Percentiles rank a stretch among this genome's conserved stretches.
Conservation (phyloP, 208 protist genomes). For the Crithidia acanthocephali region DNA sequence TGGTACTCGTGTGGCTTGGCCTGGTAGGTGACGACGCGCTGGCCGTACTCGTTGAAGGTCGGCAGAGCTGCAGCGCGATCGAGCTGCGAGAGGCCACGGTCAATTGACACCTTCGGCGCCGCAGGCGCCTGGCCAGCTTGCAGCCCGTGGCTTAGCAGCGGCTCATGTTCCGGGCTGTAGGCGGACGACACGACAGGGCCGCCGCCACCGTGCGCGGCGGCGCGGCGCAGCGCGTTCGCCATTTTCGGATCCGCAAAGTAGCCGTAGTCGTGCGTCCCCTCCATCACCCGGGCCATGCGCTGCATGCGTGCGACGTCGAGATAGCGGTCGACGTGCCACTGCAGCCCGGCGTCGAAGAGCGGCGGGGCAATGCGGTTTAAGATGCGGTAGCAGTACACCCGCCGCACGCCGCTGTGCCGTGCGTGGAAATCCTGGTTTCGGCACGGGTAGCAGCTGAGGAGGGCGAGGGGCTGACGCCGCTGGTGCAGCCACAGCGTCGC, state of each 20-base stretch:
- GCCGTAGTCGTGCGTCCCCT: conserved; percentile 84
- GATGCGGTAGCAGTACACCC: conserved; percentile 91
- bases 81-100: conserved; percentile 66
- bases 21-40: conserved; percentile 63
- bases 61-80: conserved; percentile 75
- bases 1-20: conserved; percentile 72
- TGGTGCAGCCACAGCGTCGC: conserved; percentile 84
- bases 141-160: conserved; percentile 41
- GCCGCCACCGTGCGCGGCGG: conserved; percentile 32
- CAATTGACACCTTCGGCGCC: conserved; percentile 65
- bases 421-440: conserved; percentile 86
- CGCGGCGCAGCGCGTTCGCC: conserved; percentile 77
- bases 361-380: conserved; percentile 91
- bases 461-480: conserved; percentile 71
- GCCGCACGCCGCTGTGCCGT: conserved; percentile 72
- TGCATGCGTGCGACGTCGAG: conserved; percentile 86
- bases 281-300: conserved; percentile 65
- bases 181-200: conserved; percentile 42
- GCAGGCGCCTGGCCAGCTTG: conserved; percentile 30
- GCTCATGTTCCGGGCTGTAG: conserved; percentile 55
- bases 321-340: conserved; percentile 90
- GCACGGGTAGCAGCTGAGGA: conserved; percentile 79
- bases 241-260: conserved; percentile 91
- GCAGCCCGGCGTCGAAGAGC: conserved; percentile 81
- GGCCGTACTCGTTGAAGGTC: conserved; percentile 87